A percentile compares a stretch with the other conserved stretches of the same genome.
Conservation (phyloP, 192 early-diverging fungal species). For the Fimicolochytrium jonesii region DNA sequence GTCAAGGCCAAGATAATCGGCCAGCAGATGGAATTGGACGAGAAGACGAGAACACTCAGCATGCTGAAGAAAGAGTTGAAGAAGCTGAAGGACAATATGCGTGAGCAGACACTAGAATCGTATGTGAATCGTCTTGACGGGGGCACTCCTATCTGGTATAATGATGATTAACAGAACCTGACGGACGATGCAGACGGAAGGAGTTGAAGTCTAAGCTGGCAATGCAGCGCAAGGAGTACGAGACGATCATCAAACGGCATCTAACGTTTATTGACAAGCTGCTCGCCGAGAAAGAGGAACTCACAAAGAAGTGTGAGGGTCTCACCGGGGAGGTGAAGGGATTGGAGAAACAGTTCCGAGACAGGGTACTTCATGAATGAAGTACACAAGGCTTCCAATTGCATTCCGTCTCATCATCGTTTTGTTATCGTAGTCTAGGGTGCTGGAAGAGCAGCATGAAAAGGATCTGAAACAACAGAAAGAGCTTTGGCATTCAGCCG, state of each 20-base stretch:
- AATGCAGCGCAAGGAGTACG: conserved; percentile 58
- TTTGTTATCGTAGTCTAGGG: conserved; percentile 39
- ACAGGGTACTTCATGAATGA: conserved; percentile 34
- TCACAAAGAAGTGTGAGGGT: conserved; percentile 45
- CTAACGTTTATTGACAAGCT: conserved; percentile 55
- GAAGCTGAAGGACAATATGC: conserved; percentile 30
- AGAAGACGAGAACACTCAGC: conserved; percentile 36
- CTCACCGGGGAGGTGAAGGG: conserved; percentile 48
- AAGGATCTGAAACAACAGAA: conserved; percentile 49
- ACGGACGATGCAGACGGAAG: conserved; percentile 46
- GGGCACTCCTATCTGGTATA: no score
- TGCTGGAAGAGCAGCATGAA: conserved; percentile 44
- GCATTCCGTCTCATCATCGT: not conserved
- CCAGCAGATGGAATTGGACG: conserved; percentile 52
- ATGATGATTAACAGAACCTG: no score
- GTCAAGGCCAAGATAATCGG: conserved; percentile 53
- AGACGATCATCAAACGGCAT: conserved; percentile 55
- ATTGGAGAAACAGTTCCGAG: conserved; percentile 44
- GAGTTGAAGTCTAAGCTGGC: conserved; percentile 53
- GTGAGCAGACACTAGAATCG: conserved; percentile 34
- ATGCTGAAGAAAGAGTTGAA: conserved; percentile 43
- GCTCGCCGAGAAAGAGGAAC: conserved; percentile 54
- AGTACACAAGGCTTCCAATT: not conserved
- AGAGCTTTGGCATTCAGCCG: conserved; percentile 52
- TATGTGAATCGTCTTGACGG: no score